Evolutionary conservation across 1,284 basidiomycete species (phyloP).

Genomic region (Irpex sp.): DNA sequence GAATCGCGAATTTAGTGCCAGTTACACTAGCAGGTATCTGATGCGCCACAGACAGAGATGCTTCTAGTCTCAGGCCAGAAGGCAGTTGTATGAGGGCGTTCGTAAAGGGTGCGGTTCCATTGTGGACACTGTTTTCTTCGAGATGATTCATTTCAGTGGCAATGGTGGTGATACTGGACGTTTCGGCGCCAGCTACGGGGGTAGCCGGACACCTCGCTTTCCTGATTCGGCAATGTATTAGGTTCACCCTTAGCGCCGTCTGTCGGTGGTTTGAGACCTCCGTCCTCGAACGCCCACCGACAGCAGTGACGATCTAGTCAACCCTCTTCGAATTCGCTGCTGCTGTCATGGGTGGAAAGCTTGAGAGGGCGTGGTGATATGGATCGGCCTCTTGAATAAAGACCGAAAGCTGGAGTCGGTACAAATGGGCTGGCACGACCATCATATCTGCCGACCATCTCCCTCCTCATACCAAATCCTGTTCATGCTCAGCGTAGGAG

Average conservation of each 20-base stretch:
- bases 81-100: conserved; percentile 17
- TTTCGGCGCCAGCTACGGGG: background rate
- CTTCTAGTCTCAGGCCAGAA: conserved; percentile 19
- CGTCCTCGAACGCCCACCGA: background rate
- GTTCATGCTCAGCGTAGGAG: too few species aligned
- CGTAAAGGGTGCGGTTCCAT: background rate
- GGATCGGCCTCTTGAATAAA: too few species aligned
- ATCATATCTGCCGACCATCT: too few species aligned
- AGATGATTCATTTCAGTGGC: background rate
- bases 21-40: background rate
- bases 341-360: too few species aligned
- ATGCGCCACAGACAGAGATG: conserved; percentile 12
- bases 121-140: background rate
- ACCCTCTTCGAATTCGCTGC: background rate
- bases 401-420: too few species aligned
- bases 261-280: background rate
- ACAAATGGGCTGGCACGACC: too few species aligned
- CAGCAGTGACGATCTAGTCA: background rate
- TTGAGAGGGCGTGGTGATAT: too few species aligned
- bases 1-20: conserved; percentile 48
- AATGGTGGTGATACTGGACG: too few species aligned
- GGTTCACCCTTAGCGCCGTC: background rate
- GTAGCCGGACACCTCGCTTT: background rate
- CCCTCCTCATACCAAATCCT: too few species aligned
- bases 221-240: background rate